Base-by-base conservation (phyloP, 306 rosid species). In the Dalbergia cochinchinensis region DNA sequence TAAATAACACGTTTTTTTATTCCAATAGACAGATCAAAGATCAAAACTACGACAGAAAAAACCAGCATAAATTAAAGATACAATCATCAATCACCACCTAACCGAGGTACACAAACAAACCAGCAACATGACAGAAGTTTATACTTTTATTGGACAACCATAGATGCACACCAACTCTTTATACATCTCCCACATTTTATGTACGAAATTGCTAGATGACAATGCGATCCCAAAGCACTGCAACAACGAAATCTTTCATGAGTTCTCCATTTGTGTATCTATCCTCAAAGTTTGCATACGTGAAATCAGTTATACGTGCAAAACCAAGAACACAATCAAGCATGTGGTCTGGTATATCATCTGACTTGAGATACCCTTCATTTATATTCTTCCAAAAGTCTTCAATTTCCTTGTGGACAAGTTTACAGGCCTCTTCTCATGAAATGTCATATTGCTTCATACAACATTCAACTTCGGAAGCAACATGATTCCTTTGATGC, bases 321-420 rank as follows among this genome's bases (percentile, higher is more conserved):
- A 86, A 67, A 76, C 86, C 87, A 10, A 84, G 8, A 7, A 82
- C 13, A 7, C 48, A 54, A 41, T 57, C 76, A 0, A 85, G 71
- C 35, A n/a, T n/a, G n/a, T 39, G 15, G 82, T 19, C 80, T 19
- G 94, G 82, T 6, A 82, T 58, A 6, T 5, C n/a, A 3, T 65
- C 33, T 44, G 47, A 47, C 44, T 65, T 22, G 0, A 78, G 35
- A 8, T 60, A 85, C 39, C 59, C 85, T 42, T 80, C 84, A 13
- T 84, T 85, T 22, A 85, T 83, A 19, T 77, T 86, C 80, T 79
- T 80, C 90, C 86, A 86, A 0, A 63, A 62, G 33, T 77, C 45
- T 1, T 6, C 14, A 0, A 80, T n/a, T 20, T 1, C 22, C 22
- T 20, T 20, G 22, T 20, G 22, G 22, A 20, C 22, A 1, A 20